Evolutionary conservation across 208 protist species (phyloP), one percentile per base, ranked within the genome.

Genomic region (Acanthamoeba healyi): DNA sequence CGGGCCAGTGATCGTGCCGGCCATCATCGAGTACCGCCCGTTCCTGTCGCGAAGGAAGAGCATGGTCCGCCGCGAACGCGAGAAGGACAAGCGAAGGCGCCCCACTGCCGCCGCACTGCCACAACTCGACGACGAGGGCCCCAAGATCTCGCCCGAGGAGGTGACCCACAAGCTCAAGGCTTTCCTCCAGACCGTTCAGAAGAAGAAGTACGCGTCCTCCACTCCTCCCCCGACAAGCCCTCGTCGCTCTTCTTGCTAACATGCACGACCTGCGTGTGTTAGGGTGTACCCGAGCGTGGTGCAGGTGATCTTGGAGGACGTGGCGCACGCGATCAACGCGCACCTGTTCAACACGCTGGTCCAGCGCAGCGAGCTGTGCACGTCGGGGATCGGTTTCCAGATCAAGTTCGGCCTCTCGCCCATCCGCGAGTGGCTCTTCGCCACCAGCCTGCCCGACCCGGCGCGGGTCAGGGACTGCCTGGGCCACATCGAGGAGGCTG

Each of bases 321-420:
- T 63, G 51, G 26, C 36, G 29, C 54, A 90, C 51, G 56, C 26
- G 42, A 90, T 90, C 84, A 90, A 90, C 58, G 84, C 51, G 36
- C 84, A 67, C 40, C 81, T 88, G 44, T 88, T 88, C 49, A 88
- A 88, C 46, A 61, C 49, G 29, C 44, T 88, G 10, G 22, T 88
- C 9, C 49, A 88, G 36, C 81, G 46, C 19, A 26, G 29, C n/a
- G 81, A 88, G 14, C 46, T 88, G 44, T 88, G 81, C 46, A 56
- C 49, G 32, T 17, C 54, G 36, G 49, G 22, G 24, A 58, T 65
- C 24, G 81, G 81, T 5, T 88, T 88, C 81, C 81, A 65, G 54
- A 88, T 88, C 81, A 88, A 88, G 81, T 88, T 65, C 54, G 44
- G 49, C 44, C 44, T 88, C 14, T 88, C 81, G 29, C 81, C 81